Evolutionary conservation across 2,329 filamentous ascomycete species (phyloP).

Genomic region (Didymosphaeria variabile): DNA sequence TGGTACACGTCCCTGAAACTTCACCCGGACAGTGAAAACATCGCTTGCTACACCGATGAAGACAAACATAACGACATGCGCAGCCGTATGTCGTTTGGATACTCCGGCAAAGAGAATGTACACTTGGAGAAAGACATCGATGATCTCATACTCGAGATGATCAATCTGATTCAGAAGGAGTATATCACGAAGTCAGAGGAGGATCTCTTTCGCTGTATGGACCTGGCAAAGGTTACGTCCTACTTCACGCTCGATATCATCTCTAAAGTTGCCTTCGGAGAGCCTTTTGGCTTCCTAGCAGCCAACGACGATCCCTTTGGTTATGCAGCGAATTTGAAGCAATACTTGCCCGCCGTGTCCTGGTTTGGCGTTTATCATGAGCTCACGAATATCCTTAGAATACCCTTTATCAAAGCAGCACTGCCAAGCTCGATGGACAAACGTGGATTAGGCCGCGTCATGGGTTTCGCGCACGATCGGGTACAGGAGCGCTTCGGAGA

Average conservation of each 20-base stretch:
- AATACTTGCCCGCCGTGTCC: neutral
- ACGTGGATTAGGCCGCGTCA: neutral
- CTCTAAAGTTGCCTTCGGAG: neutral
- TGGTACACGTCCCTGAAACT: slow-evolving; percentile 1
- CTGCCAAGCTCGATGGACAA: slow-evolving; percentile 4
- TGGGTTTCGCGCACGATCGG: neutral
- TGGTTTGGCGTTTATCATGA: neutral
- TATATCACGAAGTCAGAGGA: neutral
- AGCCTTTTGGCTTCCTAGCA: neutral
- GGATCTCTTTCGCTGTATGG: neutral
- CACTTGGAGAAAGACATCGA: slow-evolving; percentile 4
- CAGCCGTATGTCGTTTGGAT: neutral
- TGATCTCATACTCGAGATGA: neutral
- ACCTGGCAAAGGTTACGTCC: neutral
- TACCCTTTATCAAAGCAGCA: neutral
- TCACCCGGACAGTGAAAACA: slow-evolving; percentile 1
- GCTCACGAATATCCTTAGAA: neutral
- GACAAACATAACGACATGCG: slow-evolving; percentile 2
- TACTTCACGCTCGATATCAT: slow-evolving; percentile 4
- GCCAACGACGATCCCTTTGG: slow-evolving; percentile 2
- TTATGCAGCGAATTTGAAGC: neutral
- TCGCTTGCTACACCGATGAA: neutral
- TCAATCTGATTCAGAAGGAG: neutral
- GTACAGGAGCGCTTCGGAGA: slow-evolving; percentile 29
- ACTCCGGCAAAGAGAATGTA: slow-evolving; percentile 4